These are phyloP conservation scores for Hirschioporus abietinus DNA, from an alignment of 768 basidiomycete genomes.

Conservation along the genomic window DNA sequence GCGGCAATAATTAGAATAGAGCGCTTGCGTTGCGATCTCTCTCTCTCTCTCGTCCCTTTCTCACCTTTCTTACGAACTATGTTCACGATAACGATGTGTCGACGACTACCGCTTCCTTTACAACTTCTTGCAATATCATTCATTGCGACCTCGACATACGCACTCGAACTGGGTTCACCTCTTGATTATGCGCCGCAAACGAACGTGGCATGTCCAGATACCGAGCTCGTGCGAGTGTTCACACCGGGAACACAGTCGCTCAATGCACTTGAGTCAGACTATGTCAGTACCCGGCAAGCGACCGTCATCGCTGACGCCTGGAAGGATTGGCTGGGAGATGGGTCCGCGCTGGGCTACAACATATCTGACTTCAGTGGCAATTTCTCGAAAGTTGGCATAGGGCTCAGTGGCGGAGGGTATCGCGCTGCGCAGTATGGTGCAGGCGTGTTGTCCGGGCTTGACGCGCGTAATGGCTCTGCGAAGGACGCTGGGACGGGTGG, in stretches of 20 bases:
- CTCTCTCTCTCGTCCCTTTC: background rate
- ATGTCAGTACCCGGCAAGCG: slow-evolving; percentile 38
- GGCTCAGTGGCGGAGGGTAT: slow-evolving; percentile 67
- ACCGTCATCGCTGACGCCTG: slow-evolving; percentile 43
- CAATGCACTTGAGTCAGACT: slow-evolving; percentile 42
- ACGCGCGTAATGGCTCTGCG: slow-evolving; percentile 55
- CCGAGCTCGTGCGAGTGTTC: slow-evolving; percentile 48
- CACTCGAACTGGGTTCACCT: slow-evolving; percentile 25
- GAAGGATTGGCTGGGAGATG: slow-evolving; percentile 55
- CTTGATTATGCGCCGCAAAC: slow-evolving; percentile 48
- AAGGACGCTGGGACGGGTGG: slow-evolving; percentile 59
- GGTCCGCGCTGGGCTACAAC: slow-evolving; percentile 47
- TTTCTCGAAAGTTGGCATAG: slow-evolving; percentile 54
- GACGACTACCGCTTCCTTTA: background rate
- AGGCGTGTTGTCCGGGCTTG: slow-evolving; percentile 50
- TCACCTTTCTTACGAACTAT: background rate
- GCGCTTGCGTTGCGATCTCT: background rate
- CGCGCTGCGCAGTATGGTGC: slow-evolving; percentile 65
- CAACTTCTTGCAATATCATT: background rate
- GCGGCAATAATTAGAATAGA: background rate
- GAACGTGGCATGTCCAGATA: slow-evolving; percentile 46
- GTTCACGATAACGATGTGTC: slow-evolving; percentile 1
- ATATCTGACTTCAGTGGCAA: slow-evolving; percentile 34
- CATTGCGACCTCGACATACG: background rate
- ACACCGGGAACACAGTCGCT: slow-evolving; percentile 46